These are phyloP conservation scores for Ganoderma leucocontextum DNA, from an alignment of 1,284 basidiomycete species.

Conservation along the genomic window DNA sequence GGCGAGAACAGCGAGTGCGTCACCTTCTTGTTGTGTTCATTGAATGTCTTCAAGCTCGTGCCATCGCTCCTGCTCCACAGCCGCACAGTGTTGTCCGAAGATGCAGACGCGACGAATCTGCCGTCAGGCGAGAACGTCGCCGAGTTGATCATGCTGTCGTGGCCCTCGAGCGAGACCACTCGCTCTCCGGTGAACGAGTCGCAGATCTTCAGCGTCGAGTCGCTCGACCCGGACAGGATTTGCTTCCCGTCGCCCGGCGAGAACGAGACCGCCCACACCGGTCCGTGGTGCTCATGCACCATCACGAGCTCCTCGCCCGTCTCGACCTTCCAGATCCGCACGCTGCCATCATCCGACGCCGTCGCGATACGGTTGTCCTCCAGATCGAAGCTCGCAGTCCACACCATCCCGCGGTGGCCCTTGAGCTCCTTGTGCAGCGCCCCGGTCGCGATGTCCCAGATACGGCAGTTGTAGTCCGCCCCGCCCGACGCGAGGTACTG, in stretches of 20 bases:
- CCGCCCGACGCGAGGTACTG: constrained; percentile 30
- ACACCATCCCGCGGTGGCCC: constrained; percentile 31
- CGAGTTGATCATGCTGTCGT: constrained; percentile 25
- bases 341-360: constrained; percentile 28
- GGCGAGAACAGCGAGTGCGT: constrained; percentile 31
- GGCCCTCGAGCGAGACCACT: constrained; percentile 28
- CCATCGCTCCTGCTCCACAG: constrained; percentile 34
- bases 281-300: constrained; percentile 27
- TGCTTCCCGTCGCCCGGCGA: constrained; percentile 31
- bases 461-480: constrained; percentile 23
- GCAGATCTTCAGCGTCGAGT: constrained; percentile 25
- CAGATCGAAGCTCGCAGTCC: constrained; percentile 26
- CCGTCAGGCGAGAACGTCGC: constrained; percentile 37
- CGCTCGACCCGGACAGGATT: constrained; percentile 29
- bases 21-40: constrained; percentile 31
- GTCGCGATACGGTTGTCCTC: constrained; percentile 27
- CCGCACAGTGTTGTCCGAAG: constrained; percentile 35
- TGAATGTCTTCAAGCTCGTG: constrained; percentile 11
- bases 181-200: constrained; percentile 31
- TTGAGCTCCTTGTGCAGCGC: constrained; percentile 16
- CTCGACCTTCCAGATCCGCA: constrained; percentile 33
- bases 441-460: constrained; percentile 30
- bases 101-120: constrained; percentile 32
- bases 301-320: constrained; percentile 32
- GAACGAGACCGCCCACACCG: constrained; percentile 32